Percentiles rank a stretch among this genome's conserved stretches.
Evolutionary conservation across 1,284 basidiomycete genomes (phyloP).

Genomic region (Xerocomus nothofagi): DNA sequence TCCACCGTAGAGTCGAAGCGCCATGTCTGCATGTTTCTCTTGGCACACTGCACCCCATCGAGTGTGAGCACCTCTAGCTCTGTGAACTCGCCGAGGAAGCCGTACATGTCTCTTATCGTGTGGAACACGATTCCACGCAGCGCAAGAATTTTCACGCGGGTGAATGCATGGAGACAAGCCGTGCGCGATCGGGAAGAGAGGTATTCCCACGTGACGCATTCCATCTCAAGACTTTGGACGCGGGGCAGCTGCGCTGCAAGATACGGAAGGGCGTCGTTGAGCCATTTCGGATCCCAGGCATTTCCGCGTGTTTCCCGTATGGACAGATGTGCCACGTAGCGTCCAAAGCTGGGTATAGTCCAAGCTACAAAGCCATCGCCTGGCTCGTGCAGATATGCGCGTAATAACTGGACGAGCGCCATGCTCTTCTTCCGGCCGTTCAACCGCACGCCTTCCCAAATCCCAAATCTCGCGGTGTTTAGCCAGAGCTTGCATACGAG

Average conservation of each 20-base stretch:
- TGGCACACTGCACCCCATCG: conserved; percentile 31
- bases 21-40: conserved; percentile 15
- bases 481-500: conserved; percentile 38
- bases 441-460: conserved; percentile 32
- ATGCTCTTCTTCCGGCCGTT: conserved; percentile 19
- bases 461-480: conserved; percentile 28
- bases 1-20: conserved; percentile 3
- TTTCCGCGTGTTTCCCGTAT: conserved; percentile 35
- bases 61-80: conserved; percentile 30
- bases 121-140: conserved; percentile 31
- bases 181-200: conserved; percentile 31
- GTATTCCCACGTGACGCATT: conserved; percentile 35
- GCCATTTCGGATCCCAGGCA: conserved; percentile 36
- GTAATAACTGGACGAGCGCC: conserved; percentile 20
- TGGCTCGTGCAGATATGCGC: conserved; percentile 13
- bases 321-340: conserved; percentile 25
- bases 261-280: conserved; percentile 31
- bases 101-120: conserved; percentile 31
- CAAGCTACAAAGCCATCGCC: neutral
- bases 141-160: conserved; percentile 17
- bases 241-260: conserved; percentile 20
- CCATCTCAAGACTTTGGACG: conserved; percentile 30
- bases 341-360: conserved; percentile 26
- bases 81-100: conserved; percentile 29
- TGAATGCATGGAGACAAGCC: conserved; percentile 30